Conservation (phyloP, 495 filamentous ascomycete genomes). For the Daldinia childiae region DNA sequence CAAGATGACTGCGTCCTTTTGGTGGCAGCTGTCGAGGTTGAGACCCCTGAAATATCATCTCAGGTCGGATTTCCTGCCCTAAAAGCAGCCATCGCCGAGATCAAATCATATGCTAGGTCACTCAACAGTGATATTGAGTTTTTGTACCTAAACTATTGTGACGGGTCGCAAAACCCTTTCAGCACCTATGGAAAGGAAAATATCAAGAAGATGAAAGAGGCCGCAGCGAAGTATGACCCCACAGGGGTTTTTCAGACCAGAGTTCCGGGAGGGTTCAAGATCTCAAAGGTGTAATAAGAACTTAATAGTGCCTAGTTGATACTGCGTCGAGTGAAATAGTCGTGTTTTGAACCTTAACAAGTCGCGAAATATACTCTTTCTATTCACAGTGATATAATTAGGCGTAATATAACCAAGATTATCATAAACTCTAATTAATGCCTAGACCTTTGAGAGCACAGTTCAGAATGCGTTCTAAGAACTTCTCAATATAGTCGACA, state of each 20-base stretch:
- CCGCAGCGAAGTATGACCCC: constrained; percentile 60
- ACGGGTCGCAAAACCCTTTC: constrained; percentile 53
- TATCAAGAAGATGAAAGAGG: constrained; percentile 48
- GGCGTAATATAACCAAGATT: neutral
- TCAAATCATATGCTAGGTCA: constrained; percentile 12
- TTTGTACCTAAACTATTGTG: constrained; percentile 54
- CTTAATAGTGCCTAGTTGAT: neutral
- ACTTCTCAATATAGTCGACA: constrained; percentile 10
- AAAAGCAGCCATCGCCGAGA: constrained; percentile 9
- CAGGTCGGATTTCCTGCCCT: neutral
- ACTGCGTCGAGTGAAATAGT: neutral
- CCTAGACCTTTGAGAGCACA: constrained; percentile 16
- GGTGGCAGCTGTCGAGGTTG: constrained; percentile 20
- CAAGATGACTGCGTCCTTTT: constrained; percentile 45
- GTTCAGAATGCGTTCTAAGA: constrained; percentile 15
- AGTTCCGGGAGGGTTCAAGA: constrained; percentile 46
- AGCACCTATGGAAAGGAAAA: constrained; percentile 58
- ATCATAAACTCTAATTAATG: neutral
- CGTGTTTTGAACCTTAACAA: neutral
- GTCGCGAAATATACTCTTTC: neutral
- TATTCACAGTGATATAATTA: neutral
- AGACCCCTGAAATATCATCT: constrained; percentile 28
- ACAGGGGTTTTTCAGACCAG: constrained; percentile 55
- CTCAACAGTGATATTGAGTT: constrained; percentile 15
- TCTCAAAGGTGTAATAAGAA: constrained; percentile 22